Evolutionary conservation across 805 yeast species (phyloP), one percentile per base, ranked within the genome.

Genomic region (Zygosaccharomyces rouxii): DNA sequence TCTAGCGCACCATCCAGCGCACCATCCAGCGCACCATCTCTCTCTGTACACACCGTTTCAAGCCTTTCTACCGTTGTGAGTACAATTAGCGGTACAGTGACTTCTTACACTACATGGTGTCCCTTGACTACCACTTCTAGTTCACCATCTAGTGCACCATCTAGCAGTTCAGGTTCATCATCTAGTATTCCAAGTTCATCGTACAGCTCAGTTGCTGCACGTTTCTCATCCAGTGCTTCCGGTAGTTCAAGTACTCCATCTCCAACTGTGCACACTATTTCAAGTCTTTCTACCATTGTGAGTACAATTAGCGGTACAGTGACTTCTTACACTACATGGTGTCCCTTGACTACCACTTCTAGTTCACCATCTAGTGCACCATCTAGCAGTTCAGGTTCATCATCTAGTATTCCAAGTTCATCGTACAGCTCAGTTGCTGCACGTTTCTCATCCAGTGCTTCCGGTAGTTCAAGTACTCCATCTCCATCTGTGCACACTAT

Each of bases 321-420:
- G 38, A 75, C 75, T 11, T 59, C 59, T 16, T 76, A 68, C 64
- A 69, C 75, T 13, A 71, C 75, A 4, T 71, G 69, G 61, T 71
- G 74, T 52, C 75, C 76, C 30, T 49, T 63, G 28, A 57, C 42
- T 4, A 23, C 35, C 11, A 50, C 14, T 19, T n/a, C 42, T 3
- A 25, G 28, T 5, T 5, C 13, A 5, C 28, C 28, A 25, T 25
- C 28, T 9, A 7, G 23, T 6, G 23, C 23, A 22, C 23, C 23
- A 22, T 22, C 23, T 6, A 22, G 23, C 23, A 22, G 23, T 6
- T 22, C 23, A 22, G 6, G 10, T 25, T 10, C 10, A 25, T 11
- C 28, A 25, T 21, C n/a, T 11, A 29, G 26, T 28, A 19, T 7
- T 5, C 29, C 41, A 22, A 7, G n/a, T 7, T 21, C 29, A 6